Evolutionary conservation across 768 basidiomycete genomes (phyloP).

Genomic region (Termitomyces sp.): DNA sequence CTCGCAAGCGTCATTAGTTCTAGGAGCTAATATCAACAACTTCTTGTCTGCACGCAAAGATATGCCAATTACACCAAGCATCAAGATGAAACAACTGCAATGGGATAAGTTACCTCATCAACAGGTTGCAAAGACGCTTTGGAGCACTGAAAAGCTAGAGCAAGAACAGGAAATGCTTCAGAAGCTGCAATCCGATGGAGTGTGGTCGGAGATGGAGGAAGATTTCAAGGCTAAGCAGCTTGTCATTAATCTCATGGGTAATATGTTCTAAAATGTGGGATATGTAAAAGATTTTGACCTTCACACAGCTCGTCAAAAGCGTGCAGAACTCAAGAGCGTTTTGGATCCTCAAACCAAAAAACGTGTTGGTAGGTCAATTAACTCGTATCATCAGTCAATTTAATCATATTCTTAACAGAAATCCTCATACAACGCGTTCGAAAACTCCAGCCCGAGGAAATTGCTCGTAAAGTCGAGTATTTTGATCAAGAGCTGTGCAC

Average conservation of each 20-base stretch:
- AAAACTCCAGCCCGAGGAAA: constrained; percentile 80
- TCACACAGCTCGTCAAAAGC: constrained; percentile 66
- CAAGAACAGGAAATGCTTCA: constrained; percentile 77
- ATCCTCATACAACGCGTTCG: constrained; percentile 88
- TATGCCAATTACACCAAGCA: constrained; percentile 75
- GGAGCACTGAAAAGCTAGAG: constrained; percentile 64
- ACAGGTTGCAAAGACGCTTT: constrained; percentile 79
- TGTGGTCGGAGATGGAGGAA: constrained; percentile 96
- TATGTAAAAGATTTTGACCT: constrained; percentile 6
- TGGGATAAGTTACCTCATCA: constrained; percentile 98
- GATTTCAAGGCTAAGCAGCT: constrained; percentile 96
- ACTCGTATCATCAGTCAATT: background rate
- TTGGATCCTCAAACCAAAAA: constrained; percentile 90
- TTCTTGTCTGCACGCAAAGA: constrained; percentile 73
- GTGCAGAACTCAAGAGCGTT: constrained; percentile 87
- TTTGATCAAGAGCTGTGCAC: constrained; percentile 87
- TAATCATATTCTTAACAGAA: constrained; percentile 40
- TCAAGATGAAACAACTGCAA: constrained; percentile 96
- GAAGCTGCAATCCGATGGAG: constrained; percentile 77
- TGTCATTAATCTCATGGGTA: constrained; percentile 86
- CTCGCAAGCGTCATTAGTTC: constrained; percentile 55
- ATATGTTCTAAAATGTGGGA: constrained; percentile 11
- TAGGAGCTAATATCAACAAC: constrained; percentile 51
- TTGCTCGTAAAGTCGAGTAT: constrained; percentile 75
- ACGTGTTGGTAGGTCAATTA: constrained; percentile 68